A percentile compares a stretch with the other conserved stretches of the same genome.
These are phyloP conservation scores for Hygrophorus pudorinus DNA, from an alignment of 768 basidiomycete genomes.

Conservation along the genomic window DNA sequence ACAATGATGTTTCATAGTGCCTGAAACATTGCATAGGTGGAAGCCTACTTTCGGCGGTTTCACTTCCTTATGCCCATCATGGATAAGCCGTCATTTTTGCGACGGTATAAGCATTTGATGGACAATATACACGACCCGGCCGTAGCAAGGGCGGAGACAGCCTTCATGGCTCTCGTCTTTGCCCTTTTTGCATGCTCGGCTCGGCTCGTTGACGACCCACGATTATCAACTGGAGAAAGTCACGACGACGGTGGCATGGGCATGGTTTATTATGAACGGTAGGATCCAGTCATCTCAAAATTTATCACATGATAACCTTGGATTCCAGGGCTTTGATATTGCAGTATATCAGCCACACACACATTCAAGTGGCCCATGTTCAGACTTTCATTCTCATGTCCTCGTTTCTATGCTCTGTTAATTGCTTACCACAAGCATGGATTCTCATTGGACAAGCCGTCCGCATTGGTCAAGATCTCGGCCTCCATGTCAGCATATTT, in stretches of 20 bases:
- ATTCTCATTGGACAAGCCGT: slow-evolving; percentile 86
- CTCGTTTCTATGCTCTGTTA: slow-evolving; percentile 85
- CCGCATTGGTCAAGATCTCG: slow-evolving; percentile 82
- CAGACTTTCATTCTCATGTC: slow-evolving; percentile 86
- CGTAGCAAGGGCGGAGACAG: slow-evolving; percentile 49
- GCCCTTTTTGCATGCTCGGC: slow-evolving; percentile 89
- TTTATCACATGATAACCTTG: slow-evolving; percentile 9
- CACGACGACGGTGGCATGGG: slow-evolving; percentile 78
- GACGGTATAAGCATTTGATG: slow-evolving; percentile 66
- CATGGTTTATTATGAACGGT: slow-evolving; percentile 87
- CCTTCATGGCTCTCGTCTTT: slow-evolving; percentile 76
- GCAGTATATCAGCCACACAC: slow-evolving; percentile 86
- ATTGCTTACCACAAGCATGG: slow-evolving; percentile 93
- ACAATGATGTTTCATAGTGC: slow-evolving; percentile 6
- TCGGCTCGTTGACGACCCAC: slow-evolving; percentile 64
- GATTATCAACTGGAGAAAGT: slow-evolving; percentile 45
- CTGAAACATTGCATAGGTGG: slow-evolving; percentile 42
- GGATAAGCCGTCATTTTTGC: slow-evolving; percentile 77
- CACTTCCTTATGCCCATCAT: slow-evolving; percentile 86
- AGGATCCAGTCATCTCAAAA: slow-evolving; percentile 16
- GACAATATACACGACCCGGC: slow-evolving; percentile 45
- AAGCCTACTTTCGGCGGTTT: slow-evolving; percentile 79
- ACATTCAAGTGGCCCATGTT: slow-evolving; percentile 77
- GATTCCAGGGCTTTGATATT: slow-evolving; percentile 70
- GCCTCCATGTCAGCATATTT: slow-evolving; percentile 65